Percentiles rank a stretch among this genome's conserved stretches.
These are phyloP conservation scores for Dunaliella salina DNA, from an alignment of 163 green algal genomes.

Conservation along the genomic window DNA sequence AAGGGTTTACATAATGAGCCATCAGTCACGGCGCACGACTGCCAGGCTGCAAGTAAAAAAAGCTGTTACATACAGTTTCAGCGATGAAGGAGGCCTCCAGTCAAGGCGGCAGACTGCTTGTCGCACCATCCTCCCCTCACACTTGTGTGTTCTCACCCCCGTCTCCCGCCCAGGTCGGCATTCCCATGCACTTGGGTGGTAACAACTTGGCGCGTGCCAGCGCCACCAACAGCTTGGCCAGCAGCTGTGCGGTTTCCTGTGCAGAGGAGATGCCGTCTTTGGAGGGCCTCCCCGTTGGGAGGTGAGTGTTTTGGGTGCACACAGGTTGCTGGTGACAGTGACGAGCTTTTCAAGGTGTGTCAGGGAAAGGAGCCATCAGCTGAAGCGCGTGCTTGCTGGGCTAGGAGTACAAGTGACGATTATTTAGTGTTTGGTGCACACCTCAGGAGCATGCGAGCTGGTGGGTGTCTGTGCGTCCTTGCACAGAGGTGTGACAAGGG, in stretches of 20 bases:
- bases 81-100: too few species aligned
- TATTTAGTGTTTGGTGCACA: background rate
- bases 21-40: too few species aligned
- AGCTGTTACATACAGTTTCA: too few species aligned
- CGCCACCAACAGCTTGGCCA: background rate
- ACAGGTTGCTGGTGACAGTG: background rate
- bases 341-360: background rate
- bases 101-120: too few species aligned
- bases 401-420: background rate
- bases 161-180: background rate
- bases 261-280: background rate
- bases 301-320: background rate
- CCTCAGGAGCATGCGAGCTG: background rate
- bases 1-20: too few species aligned
- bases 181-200: background rate
- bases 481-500: background rate
- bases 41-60: too few species aligned
- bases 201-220: background rate
- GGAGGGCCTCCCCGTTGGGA: background rate
- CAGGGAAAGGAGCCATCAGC: background rate
- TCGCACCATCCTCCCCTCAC: too few species aligned
- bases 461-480: background rate
- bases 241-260: background rate
- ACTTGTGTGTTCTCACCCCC: too few species aligned
- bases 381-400: background rate